Percentiles rank a stretch among this genome's conserved stretches.
phyloP scores from a whole-genome alignment of 345 rosid genomes.

The Syzygium aqueum region DNA sequence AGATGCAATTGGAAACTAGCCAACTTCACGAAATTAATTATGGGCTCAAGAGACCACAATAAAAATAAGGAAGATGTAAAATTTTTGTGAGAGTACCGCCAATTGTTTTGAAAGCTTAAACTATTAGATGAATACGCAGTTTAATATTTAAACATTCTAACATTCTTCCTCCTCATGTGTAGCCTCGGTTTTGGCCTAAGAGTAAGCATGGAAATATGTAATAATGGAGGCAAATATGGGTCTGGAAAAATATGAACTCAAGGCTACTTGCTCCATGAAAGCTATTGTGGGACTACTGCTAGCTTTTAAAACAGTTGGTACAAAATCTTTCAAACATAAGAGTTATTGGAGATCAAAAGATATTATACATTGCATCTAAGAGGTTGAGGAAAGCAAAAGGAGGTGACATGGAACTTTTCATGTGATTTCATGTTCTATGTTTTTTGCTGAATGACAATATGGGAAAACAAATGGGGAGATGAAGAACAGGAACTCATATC shows the following conservation, averaged over 20 bases:
- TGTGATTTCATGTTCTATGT: not conserved
- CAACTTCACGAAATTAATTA: not conserved
- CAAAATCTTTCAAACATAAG: not conserved
- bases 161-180: not conserved
- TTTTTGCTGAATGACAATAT: not conserved
- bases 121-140: rapidly evolving
- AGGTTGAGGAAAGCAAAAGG: not conserved
- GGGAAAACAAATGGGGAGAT: not conserved
- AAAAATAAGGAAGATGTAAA: not conserved
- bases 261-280: not conserved
- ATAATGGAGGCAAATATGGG: not conserved
- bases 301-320: not conserved
- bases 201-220: rapidly evolving
- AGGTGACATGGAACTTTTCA: not conserved
- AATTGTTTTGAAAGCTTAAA: no score
- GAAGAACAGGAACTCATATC: not conserved
- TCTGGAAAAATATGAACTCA: not conserved
- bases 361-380: not conserved
- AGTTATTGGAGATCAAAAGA: not conserved
- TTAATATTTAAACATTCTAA: not conserved
- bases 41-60: not conserved
- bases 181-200: not conserved
- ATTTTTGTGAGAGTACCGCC: not conserved
- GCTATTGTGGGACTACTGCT: rapidly evolving
- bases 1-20: not conserved